Conservation (phyloP, 2,329 filamentous ascomycete genomes). For the Thermomyces lanuginosus region DNA sequence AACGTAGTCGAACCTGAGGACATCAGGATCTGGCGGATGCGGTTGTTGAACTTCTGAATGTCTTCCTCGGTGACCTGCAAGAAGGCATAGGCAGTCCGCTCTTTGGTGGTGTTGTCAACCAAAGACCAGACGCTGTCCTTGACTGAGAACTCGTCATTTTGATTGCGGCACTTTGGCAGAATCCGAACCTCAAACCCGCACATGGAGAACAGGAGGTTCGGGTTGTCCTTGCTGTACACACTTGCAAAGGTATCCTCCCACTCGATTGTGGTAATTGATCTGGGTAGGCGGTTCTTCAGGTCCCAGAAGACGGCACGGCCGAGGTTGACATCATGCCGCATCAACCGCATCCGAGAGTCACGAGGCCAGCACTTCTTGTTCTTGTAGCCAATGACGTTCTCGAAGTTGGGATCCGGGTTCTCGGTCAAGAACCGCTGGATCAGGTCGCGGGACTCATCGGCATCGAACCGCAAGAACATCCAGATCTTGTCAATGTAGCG, state of each 20-base stretch:
- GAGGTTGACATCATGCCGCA: constrained; percentile 97
- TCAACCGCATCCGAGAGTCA: constrained; percentile 92
- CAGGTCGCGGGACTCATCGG: constrained; percentile 84
- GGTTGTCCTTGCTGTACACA: constrained; percentile 95
- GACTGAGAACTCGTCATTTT: constrained; percentile 89
- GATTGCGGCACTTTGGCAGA: constrained; percentile 82
- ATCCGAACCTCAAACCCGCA: constrained; percentile 95
- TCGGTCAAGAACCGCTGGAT: constrained; percentile 97
- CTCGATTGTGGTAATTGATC: constrained; percentile 91
- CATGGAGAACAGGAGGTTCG: constrained; percentile 95
- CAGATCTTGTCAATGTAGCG: constrained; percentile 97
- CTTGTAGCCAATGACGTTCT: constrained; percentile 97
- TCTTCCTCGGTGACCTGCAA: constrained; percentile 95
- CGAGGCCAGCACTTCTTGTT: constrained; percentile 99
- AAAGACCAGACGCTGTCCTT: constrained; percentile 98
- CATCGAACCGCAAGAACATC: constrained; percentile 88
- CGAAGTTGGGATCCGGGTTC: constrained; percentile 95
- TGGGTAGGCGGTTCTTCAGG: constrained; percentile 84
- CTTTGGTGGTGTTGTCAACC: constrained; percentile 90
- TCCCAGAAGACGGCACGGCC: constrained; percentile 98
- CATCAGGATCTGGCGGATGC: constrained; percentile 97
- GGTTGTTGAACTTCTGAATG: constrained; percentile 97
- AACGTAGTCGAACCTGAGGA: constrained; percentile 98
- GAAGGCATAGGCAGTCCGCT: constrained; percentile 93
- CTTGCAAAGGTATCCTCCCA: constrained; percentile 99